Conservation (phyloP, 192 early-diverging fungal species). For the Linnemannia schmuckeri region DNA sequence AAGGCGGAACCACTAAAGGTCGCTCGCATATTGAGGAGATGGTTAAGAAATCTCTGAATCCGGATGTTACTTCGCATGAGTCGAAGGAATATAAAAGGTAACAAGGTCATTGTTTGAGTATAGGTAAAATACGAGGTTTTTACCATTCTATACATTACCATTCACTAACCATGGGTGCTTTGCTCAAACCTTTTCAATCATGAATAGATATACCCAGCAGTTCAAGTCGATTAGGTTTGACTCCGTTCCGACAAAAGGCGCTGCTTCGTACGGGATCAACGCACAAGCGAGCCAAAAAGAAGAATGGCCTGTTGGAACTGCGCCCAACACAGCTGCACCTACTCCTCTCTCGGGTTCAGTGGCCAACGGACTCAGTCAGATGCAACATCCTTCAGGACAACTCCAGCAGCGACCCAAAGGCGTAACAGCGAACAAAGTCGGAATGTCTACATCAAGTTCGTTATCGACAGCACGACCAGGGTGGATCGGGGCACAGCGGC, state of each 20-base stretch:
- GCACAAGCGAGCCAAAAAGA: conserved; percentile 19
- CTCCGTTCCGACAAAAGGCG: conserved; percentile 39
- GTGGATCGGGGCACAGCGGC: not conserved
- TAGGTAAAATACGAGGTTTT: not conserved
- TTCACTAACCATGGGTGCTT: not conserved
- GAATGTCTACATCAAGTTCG: conserved; percentile 2
- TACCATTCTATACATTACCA: not conserved
- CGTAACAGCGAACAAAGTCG: not conserved
- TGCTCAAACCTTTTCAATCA: not conserved
- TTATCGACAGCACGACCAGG: not conserved
- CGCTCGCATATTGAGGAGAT: conserved; percentile 34
- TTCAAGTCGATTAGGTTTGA: conserved; percentile 55
- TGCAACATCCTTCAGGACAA: conserved; percentile 13
- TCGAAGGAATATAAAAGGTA: conserved; percentile 45
- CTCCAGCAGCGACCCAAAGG: not conserved
- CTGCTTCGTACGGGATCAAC: conserved; percentile 12
- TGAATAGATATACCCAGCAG: conserved; percentile 44
- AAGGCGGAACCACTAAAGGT: conserved; percentile 18
- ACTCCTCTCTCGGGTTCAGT: conserved; percentile 13
- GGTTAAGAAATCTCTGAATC: conserved; percentile 22
- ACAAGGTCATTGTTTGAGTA: not conserved
- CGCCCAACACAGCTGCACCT: not conserved
- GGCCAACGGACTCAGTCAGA: not conserved
- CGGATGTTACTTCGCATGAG: conserved; percentile 30
- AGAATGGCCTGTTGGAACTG: conserved; percentile 3